Evolutionary conservation across 1,139 yeast genomes (phyloP), one percentile per base, ranked within the genome.

Genomic region (Ashbya aceris): DNA sequence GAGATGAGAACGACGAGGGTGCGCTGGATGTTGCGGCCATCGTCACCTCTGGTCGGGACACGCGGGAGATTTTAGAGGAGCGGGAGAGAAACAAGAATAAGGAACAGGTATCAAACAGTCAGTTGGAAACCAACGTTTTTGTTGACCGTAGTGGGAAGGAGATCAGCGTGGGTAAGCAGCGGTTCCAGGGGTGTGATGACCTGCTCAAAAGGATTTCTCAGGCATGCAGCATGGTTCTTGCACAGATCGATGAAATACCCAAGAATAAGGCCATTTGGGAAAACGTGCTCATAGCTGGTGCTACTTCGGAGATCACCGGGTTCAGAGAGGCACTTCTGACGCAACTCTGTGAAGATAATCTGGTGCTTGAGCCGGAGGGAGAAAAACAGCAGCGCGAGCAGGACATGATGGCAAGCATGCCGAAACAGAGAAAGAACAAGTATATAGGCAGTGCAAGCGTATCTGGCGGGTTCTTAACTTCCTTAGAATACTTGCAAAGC

Each of bases 251-350:
- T 28, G 93, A 84, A 52, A 65, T 79, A 31, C 74, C 73, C 49
- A 80, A 79, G 57, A 74, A 93, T 49, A 94, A 83, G 62, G 91
- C 83, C 44, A 77, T 91, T 53, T 91, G 86, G 77, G 95, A 87
- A 53, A 86, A 85, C 61, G 66, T 91, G 44, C 74, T 89, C 14
- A 64, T 89, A 41, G 74, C 79, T 33, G 98, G 98, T 2, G 75
- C 80, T 13, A 83, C 95, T 0, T 71, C 80, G 40, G 71, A 73
- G 36, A 81, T 89, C 40, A 73, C 73, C 29, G 97, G 97, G 0
- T 75, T 91, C 49, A 76, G 76, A 54, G 91, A 83, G 41, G 82
- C 83, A 1, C 58, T 91, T 2, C 58, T 83, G 47, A 71, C 74
- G 29, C 71, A 73, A 49, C 66, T 91, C 35, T 70, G 74, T 33